Evolutionary conservation across 345 rosid species (phyloP), one percentile per base, ranked within the genome.

Genomic region (Sisymbrium altissimum): DNA sequence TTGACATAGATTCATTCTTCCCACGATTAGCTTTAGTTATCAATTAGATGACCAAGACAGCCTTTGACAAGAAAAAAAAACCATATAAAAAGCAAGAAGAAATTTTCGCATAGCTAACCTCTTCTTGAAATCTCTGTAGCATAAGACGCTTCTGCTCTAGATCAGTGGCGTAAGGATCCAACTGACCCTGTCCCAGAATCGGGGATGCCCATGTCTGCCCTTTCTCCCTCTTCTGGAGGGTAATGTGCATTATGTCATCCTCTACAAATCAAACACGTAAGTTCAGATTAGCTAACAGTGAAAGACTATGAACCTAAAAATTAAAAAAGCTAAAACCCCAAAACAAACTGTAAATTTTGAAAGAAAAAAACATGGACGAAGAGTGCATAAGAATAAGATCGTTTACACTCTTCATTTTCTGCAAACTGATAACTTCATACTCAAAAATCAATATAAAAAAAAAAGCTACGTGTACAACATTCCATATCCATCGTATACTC

Each of bases 41-140:
- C 53, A 48, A 18, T 5, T 15, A 49, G 14, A 29, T 5, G 1
- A 67, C 54, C 62, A 66, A 36, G 27, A 49, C 23, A n/a, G 7
- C 63, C n/a, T 35, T 54, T 1, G 29, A 39, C 67, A 46, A 75
- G 45, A 5, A 61, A 10, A 2, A 5, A 40, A 36, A 59, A 6
- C 41, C 12, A 39, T 36, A 6, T 23, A 7, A 32, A 74, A 66
- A 59, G 9, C 63, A 49, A 50, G 46, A 32, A 6, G 30, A 15
- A 1, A 11, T 21, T n/a, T 50, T 41, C 17, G 9, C 3, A 43
- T 11, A 23, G n/a, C 74, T 84, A 77, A 87, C 97, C 97, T 91
- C 97, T 82, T 91, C 96, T 74, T 94, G 97, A 78, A 94, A 94
- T 79, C 97, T 94, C 84, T 89, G 92, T 27, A 94, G 88, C 98